Conservation (phyloP, 495 filamentous ascomycete species). For the Aspergillus cavernicola region DNA sequence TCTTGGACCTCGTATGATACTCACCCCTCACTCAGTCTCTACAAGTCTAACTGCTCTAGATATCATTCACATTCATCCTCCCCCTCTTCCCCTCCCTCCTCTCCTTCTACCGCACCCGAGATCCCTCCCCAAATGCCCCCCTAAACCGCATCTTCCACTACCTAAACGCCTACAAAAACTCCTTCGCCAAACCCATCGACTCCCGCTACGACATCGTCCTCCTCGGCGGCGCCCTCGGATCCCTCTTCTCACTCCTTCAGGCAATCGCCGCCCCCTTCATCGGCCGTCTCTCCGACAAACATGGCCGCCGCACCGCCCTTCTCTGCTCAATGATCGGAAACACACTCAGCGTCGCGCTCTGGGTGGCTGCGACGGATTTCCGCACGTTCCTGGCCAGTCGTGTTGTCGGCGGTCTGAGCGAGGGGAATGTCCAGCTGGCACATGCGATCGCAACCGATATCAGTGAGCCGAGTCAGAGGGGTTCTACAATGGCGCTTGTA, state of each 20-base stretch:
- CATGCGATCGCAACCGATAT: slow-evolving; percentile 97
- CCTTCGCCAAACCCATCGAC: slow-evolving; percentile 90
- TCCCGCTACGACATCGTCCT: slow-evolving; percentile 96
- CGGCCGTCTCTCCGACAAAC: slow-evolving; percentile 78
- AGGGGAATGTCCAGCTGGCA: slow-evolving; percentile 95
- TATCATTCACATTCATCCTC: slow-evolving; percentile 95
- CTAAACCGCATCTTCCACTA: slow-evolving; percentile 75
- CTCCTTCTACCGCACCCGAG: slow-evolving; percentile 81
- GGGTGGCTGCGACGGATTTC: slow-evolving; percentile 91
- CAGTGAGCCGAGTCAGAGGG: slow-evolving; percentile 73
- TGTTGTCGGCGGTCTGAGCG: slow-evolving; percentile 87
- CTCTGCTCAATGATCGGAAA: slow-evolving; percentile 95
- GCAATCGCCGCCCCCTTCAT: slow-evolving; percentile 91
- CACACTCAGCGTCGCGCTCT: slow-evolving; percentile 85
- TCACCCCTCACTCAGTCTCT: background rate
- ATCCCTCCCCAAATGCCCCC: slow-evolving; percentile 55
- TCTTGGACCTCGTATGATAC: slow-evolving; percentile 61
- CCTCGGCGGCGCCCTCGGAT: slow-evolving; percentile 89
- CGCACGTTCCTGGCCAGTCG: slow-evolving; percentile 90
- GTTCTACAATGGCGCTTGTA: slow-evolving; percentile 91
- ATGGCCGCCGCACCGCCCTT: slow-evolving; percentile 84
- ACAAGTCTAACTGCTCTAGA: slow-evolving; percentile 36
- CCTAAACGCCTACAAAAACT: slow-evolving; percentile 92
- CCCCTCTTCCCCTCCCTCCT: slow-evolving; percentile 92
- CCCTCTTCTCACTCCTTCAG: slow-evolving; percentile 89